phyloP scores from a whole-genome alignment of 2,329 filamentous ascomycete species.

The Cladosporium cucumerinum region DNA sequence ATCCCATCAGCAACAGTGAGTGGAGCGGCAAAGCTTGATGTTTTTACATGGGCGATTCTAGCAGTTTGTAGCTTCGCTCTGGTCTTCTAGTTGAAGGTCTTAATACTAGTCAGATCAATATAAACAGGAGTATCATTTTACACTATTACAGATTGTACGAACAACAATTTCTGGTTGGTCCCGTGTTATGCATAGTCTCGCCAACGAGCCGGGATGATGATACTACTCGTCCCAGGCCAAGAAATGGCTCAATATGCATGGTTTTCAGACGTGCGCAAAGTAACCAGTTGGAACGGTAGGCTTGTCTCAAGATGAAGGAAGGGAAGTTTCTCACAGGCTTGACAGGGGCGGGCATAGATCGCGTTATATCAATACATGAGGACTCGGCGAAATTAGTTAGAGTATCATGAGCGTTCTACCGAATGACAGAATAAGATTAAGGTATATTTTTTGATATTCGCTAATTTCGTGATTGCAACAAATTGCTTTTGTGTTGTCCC shows the following conservation, averaged over 20 bases:
- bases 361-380: not conserved
- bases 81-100: not conserved
- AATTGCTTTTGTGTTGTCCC: not conserved
- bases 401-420: not conserved
- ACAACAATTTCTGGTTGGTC: not conserved
- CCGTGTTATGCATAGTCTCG: not conserved
- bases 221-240: not conserved
- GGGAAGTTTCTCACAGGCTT: not conserved
- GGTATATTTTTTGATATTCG: not conserved
- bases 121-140: not conserved
- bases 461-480: not conserved
- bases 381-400: not conserved
- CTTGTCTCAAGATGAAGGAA: not conserved
- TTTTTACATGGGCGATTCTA: not conserved
- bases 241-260: not conserved
- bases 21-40: not conserved
- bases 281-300: not conserved
- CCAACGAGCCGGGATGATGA: not conserved
- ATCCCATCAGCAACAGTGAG: not conserved
- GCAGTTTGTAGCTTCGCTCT: not conserved
- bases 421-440: not conserved
- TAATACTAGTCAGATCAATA: not conserved
- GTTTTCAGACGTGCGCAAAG: not conserved
- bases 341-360: not conserved
- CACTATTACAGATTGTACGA: not conserved